Evolutionary conservation across 176 grass and related monocot species (phyloP).

Genomic region (Oryza meyeriana): DNA sequence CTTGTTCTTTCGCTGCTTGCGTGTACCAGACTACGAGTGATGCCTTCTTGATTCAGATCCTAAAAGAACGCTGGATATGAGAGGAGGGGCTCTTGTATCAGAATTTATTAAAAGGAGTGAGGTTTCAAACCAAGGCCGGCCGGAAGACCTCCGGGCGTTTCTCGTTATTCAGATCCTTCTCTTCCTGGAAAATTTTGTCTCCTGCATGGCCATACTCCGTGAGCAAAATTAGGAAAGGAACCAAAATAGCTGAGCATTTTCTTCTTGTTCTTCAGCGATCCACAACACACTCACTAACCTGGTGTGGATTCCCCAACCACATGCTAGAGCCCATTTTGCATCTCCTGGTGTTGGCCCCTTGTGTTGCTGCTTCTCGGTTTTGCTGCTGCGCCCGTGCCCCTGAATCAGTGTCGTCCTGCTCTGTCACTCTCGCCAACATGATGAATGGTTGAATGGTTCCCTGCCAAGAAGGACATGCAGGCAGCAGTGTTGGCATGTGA

Average conservation of each 20-base stretch:
- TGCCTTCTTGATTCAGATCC: neutral
- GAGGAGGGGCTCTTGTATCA: too few species aligned
- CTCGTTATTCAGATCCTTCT: too few species aligned
- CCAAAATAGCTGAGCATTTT: neutral
- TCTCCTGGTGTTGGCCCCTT: neutral
- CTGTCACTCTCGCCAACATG: neutral
- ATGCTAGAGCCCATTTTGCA: neutral
- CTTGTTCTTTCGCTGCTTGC: neutral
- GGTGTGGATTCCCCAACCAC: neutral
- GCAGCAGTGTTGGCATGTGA: constrained; percentile 15
- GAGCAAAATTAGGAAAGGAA: neutral
- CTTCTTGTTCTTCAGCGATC: neutral
- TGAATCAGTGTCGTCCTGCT: neutral
- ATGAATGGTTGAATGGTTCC: constrained; percentile 7
- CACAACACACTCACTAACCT: neutral
- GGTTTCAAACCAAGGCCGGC: too few species aligned
- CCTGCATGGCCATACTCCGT: neutral
- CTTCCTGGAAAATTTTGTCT: neutral
- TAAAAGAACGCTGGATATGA: too few species aligned
- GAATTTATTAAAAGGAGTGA: too few species aligned
- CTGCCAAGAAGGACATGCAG: constrained; percentile 1
- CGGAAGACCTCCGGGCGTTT: too few species aligned
- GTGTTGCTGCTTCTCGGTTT: neutral
- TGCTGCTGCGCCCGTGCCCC: neutral
- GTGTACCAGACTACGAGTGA: neutral